These are phyloP conservation scores for Yarrowia deformans DNA, from an alignment of 805 yeast species.

Conservation along the genomic window DNA sequence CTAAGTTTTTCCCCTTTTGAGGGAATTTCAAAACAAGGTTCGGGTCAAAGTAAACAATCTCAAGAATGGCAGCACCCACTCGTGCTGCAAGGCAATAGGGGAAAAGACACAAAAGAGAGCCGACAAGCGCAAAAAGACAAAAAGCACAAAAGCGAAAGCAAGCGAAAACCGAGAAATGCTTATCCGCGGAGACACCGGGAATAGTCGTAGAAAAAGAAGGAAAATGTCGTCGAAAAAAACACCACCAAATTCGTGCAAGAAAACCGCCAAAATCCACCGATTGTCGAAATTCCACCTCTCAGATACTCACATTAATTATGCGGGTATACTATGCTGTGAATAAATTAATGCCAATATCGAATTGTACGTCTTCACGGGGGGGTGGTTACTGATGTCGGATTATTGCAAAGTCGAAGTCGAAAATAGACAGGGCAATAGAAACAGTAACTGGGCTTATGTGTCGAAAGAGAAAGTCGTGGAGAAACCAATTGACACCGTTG, in stretches of 20 bases:
- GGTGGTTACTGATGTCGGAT: conserved; percentile 31
- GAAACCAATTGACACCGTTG: conserved; percentile 35
- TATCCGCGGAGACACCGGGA: conserved; percentile 6
- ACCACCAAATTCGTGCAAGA: background rate
- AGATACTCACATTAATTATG: conserved; percentile 38
- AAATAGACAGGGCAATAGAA: conserved; percentile 20
- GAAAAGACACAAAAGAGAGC: background rate
- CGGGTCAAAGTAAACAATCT: conserved; percentile 20
- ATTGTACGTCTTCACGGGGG: conserved; percentile 28
- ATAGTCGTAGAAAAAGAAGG: background rate
- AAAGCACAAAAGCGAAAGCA: background rate
- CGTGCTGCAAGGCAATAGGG: conserved; percentile 36
- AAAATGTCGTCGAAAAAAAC: background rate
- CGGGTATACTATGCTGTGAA: conserved; percentile 39
- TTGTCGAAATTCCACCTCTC: background rate
- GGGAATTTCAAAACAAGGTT: conserved; percentile 33
- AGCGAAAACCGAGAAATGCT: conserved; percentile 1
- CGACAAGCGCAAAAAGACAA: conserved; percentile 7
- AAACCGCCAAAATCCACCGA: background rate
- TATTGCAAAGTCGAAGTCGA: conserved; percentile 30
- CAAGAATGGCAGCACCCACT: conserved; percentile 29
- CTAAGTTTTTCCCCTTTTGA: conserved; percentile 38
- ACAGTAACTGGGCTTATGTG: conserved; percentile 20
- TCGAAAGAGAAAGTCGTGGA: conserved; percentile 17
- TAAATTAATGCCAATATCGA: conserved; percentile 39